These are phyloP conservation scores for Plasmopara halstedii DNA, from an alignment of 352 stramenopile genomes.

Conservation along the genomic window DNA sequence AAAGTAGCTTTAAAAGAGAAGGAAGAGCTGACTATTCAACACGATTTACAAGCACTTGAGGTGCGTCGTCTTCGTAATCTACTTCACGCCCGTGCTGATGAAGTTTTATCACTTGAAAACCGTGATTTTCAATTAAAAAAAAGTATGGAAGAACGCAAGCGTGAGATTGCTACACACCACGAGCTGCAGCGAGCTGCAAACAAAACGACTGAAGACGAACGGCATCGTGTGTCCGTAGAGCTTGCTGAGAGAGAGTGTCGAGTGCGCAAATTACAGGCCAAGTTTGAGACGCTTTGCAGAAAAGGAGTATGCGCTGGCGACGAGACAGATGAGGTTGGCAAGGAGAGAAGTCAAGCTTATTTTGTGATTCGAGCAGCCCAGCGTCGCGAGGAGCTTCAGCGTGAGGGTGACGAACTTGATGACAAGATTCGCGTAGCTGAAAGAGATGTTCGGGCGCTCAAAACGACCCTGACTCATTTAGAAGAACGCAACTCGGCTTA, in stretches of 20 bases:
- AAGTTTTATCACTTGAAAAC: conserved; percentile 93
- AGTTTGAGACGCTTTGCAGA: conserved; percentile 89
- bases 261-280: conserved; percentile 89
- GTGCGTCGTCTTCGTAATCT: conserved; percentile 87
- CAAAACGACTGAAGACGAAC: conserved; percentile 88
- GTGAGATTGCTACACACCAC: conserved; percentile 81
- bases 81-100: conserved; percentile 82
- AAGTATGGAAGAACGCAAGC: conserved; percentile 92
- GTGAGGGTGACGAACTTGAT: conserved; percentile 92
- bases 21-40: conserved; percentile 90
- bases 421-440: conserved; percentile 90
- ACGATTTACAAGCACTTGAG: conserved; percentile 92
- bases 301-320: conserved; percentile 57
- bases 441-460: conserved; percentile 89
- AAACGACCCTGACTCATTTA: conserved; percentile 90
- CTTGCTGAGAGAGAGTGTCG: conserved; percentile 77
- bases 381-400: conserved; percentile 91
- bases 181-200: conserved; percentile 88
- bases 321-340: conserved; percentile 47
- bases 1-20: conserved; percentile 80
- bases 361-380: conserved; percentile 95
- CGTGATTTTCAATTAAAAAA: conserved; percentile 89
- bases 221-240: conserved; percentile 90
- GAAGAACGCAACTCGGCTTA: conserved; percentile 92
- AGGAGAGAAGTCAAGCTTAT: conserved; percentile 87